Evolutionary conservation across 2,329 filamentous ascomycete species (phyloP).

Genomic region (Aspergillus neotritici): DNA sequence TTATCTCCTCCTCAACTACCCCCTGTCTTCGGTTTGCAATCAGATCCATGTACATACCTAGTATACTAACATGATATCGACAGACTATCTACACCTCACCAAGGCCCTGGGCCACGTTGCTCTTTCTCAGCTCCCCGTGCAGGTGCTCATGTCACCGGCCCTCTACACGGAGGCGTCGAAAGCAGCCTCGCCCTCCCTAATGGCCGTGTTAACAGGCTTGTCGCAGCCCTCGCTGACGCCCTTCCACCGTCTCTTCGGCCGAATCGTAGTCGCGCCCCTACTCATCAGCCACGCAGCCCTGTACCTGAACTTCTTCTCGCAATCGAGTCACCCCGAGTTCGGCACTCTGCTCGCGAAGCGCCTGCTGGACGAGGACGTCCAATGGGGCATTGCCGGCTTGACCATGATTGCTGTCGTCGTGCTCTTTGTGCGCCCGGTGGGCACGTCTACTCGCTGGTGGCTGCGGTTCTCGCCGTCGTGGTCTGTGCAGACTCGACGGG

Average conservation of each 20-base stretch:
- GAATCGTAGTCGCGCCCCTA: constrained; percentile 47
- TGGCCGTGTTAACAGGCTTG: constrained; percentile 49
- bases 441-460: constrained; percentile 8
- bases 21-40: constrained; percentile 1
- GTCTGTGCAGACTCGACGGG: constrained; percentile 31
- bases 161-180: constrained; percentile 40
- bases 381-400: constrained; percentile 50
- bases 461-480: constrained; percentile 8
- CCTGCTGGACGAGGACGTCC: constrained; percentile 52
- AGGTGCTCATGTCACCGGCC: constrained; percentile 49
- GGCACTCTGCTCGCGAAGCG: constrained; percentile 47
- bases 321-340: constrained; percentile 36
- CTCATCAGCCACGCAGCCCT: constrained; percentile 49
- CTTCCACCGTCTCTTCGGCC: constrained; percentile 54
- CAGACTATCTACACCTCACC: constrained; percentile 60
- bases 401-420: constrained; percentile 43
- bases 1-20: neutral
- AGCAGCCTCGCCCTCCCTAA: constrained; percentile 42
- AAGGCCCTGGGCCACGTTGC: constrained; percentile 57
- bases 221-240: constrained; percentile 53
- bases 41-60: neutral
- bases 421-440: constrained; percentile 45
- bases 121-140: constrained; percentile 55
- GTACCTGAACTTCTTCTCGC: constrained; percentile 55
- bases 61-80: neutral